Evolutionary conservation across 1,284 basidiomycete genomes (phyloP), one percentile per base, ranked within the genome.

Genomic region (Irpex sp.): DNA sequence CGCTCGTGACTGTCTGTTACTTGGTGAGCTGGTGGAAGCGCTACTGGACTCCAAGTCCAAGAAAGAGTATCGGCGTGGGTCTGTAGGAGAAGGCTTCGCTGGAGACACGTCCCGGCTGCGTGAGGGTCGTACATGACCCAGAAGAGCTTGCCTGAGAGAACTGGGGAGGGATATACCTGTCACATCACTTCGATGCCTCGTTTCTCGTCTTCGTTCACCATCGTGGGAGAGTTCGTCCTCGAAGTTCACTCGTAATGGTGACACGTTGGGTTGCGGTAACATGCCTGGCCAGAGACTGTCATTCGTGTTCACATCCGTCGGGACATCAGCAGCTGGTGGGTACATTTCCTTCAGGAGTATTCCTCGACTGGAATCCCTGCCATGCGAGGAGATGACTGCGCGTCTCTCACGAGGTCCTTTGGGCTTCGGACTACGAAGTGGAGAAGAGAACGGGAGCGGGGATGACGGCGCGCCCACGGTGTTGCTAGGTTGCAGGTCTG

Each of bases 1-100:
- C 8, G 65, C 59, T 4, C 37, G 59, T 15, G 71, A 72, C 60
- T 70, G 70, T 4, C 71, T 62, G 37, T 67, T 65, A 3, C 70
- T 71, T 36, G 69, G 70, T 7, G 68, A 63, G 47, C 59, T 62
- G 17, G 62, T 64, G 34, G 69, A 68, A 17, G 72, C 76, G 47
- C 77, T 78, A 2, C 84, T 82, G 3, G 85, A 84, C 36, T 75
- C 76, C 61, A 88, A 79, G 70, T 88, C 87, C 21, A 89, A 77
- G 75, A 88, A 89, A 0, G 87, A 88, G 55, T 78, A 75, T 37
- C 74, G 76, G 26, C 34, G 17, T 11, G 13, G 54, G 54, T 13
- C 54, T 34, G 54, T 21, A n/a, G 59, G 70, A 74, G 64, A 67
- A 70, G 19, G 26, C 26, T 9, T 34, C 7, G 58, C 60, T 9